A percentile compares a stretch with the other conserved stretches of the same genome.
phyloP scores from a whole-genome alignment of 371 early-diverging fungal genomes.

The Mucor racemosus region DNA sequence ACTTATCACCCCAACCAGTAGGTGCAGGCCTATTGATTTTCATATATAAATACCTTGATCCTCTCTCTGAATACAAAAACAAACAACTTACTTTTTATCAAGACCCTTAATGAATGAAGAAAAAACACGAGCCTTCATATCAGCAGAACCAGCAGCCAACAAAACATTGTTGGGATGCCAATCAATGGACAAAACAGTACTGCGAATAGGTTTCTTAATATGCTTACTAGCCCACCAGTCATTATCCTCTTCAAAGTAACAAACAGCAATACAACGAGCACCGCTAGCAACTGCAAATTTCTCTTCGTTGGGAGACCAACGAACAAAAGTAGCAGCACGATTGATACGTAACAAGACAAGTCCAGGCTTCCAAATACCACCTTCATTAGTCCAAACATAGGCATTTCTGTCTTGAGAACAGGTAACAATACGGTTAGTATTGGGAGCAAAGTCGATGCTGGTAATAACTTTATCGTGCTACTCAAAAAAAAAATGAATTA shows the following conservation, averaged over 20 bases:
- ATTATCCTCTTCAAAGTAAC: slow-evolving; percentile 95
- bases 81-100: slow-evolving; percentile 74
- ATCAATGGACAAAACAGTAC: slow-evolving; percentile 88
- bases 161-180: slow-evolving; percentile 98
- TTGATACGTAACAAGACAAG: slow-evolving; percentile 94
- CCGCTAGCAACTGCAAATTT: slow-evolving; percentile 98
- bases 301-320: slow-evolving; percentile 96
- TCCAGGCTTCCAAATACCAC: slow-evolving; percentile 86
- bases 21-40: slow-evolving; percentile 72
- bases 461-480: slow-evolving; percentile 97
- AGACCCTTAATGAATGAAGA: slow-evolving; percentile 95
- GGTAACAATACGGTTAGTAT: slow-evolving; percentile 93
- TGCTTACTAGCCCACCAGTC: slow-evolving; percentile 98
- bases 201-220: slow-evolving; percentile 91
- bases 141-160: slow-evolving; percentile 93
- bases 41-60: not conserved
- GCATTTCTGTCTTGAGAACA: slow-evolving; percentile 98
- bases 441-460: slow-evolving; percentile 95
- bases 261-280: slow-evolving; percentile 87
- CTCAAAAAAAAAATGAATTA: too few relatives aligned
- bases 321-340: slow-evolving; percentile 94
- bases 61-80: too few relatives aligned
- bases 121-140: slow-evolving; percentile 95
- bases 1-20: slow-evolving; percentile 91
- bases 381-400: slow-evolving; percentile 94